Evolutionary conservation across 495 filamentous ascomycete genomes (phyloP), one percentile per base, ranked within the genome.

Genomic region (Sordaria brevicollis): DNA sequence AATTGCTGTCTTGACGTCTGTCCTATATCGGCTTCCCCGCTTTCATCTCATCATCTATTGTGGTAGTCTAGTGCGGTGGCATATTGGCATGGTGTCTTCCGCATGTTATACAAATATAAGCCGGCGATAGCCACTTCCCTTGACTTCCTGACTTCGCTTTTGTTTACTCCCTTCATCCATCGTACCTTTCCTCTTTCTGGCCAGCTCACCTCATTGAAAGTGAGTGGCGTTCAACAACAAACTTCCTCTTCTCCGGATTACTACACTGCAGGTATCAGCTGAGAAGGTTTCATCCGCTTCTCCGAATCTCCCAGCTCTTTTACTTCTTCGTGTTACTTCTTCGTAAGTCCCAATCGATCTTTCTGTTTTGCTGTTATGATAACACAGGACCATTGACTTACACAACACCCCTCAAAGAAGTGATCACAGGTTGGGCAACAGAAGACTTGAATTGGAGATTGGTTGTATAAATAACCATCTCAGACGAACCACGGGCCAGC

Each of bases 61-160:
- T n/a, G n/a, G n/a, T n/a, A n/a, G n/a, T n/a, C n/a, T n/a, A n/a
- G n/a, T 62, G 49, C 21, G 43, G 43, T 54, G 43, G 43, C 43
- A 54, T 54, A n/a, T n/a, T n/a, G n/a, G n/a, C n/a, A n/a, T n/a
- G n/a, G 43, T 19, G 43, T 3, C 3, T 29, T 11, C 10, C n/a
- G n/a, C n/a, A n/a, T n/a, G n/a, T 54, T 62, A 31, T 62, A 62
- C 25, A 62, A 62, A 36, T 36, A 62, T 62, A 71, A 71, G 70
- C 70, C 70, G 70, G 70, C 35, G 66, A 41, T 69, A 69, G 35
- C 70, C 69, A 71, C 49, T 36, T 36, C n/a, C n/a, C n/a, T n/a
- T n/a, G n/a, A 36, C 35, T 36, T 36, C 35, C 33, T 62, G n/a
- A 57, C 49, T 57, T 57, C 49, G 21, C 13, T 5, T 31, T 25